Percentiles rank a stretch among this genome's conserved stretches.
phyloP scores from a whole-genome alignment of 2,329 filamentous ascomycete genomes.

The Pseudogymnoascus sp. region DNA sequence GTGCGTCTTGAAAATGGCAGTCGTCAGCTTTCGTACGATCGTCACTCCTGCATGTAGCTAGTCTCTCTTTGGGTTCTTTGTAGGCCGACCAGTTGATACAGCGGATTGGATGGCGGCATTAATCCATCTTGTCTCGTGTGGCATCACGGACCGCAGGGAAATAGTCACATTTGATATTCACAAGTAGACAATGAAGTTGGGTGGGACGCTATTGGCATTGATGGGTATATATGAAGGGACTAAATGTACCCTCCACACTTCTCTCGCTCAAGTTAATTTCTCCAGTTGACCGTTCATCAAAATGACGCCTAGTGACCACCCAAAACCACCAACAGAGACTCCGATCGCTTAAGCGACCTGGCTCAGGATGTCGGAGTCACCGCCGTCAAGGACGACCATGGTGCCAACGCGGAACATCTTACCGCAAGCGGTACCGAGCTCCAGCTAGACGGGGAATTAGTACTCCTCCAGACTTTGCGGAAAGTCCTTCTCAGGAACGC shows the following conservation, averaged over 20 bases:
- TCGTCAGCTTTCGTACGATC: too few relatives aligned
- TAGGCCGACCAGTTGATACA: too few relatives aligned
- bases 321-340: background rate
- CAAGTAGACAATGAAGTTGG: background rate
- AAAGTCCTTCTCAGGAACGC: conserved; percentile 11
- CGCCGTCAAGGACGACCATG: conserved; percentile 94
- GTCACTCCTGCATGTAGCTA: too few relatives aligned
- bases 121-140: too few relatives aligned
- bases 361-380: conserved; percentile 95
- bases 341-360: conserved; percentile 58
- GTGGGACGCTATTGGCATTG: conserved; percentile 11
- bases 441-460: conserved; percentile 70
- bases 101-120: too few relatives aligned
- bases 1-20: too few relatives aligned
- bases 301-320: conserved; percentile 2
- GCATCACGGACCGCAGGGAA: background rate
- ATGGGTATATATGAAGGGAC: conserved; percentile 10
- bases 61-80: too few relatives aligned
- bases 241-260: conserved; percentile 6
- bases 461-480: conserved; percentile 34
- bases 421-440: conserved; percentile 95
- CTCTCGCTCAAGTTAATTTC: conserved; percentile 8
- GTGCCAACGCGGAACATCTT: conserved; percentile 98
- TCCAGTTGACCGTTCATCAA: background rate
- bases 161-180: background rate